A percentile compares a stretch with the other conserved stretches of the same genome.
phyloP scores from a whole-genome alignment of 2,329 filamentous ascomycete genomes.

The Penicillium italicum region DNA sequence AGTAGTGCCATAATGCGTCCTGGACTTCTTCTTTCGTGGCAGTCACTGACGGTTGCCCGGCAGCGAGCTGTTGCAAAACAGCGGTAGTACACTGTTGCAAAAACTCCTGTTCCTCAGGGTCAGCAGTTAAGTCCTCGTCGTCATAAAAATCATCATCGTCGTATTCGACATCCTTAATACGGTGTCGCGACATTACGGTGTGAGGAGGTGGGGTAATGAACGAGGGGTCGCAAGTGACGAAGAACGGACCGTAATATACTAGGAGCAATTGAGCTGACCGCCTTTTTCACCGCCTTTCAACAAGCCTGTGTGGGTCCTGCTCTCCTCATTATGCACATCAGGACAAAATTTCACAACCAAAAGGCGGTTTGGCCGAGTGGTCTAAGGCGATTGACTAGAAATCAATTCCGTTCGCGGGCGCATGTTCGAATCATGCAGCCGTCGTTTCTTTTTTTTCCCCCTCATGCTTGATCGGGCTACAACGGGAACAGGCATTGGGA shows the following conservation, averaged over 20 bases:
- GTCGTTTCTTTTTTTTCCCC: too few relatives aligned
- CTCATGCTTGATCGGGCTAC: too few relatives aligned
- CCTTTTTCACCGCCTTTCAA: background rate
- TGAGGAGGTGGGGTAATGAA: constrained; percentile 4
- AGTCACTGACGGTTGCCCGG: constrained; percentile 55
- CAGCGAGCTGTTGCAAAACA: constrained; percentile 64
- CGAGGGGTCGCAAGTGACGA: background rate
- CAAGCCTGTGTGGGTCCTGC: too few relatives aligned
- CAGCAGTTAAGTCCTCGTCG: constrained; percentile 41
- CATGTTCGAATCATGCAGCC: too few relatives aligned
- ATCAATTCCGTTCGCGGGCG: too few relatives aligned
- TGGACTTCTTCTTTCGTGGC: constrained; percentile 71
- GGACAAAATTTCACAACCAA: too few relatives aligned
- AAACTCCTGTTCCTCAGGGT: constrained; percentile 48
- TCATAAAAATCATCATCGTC: constrained; percentile 42
- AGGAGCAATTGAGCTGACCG: background rate
- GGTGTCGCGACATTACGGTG: constrained; percentile 43
- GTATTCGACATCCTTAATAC: constrained; percentile 44
- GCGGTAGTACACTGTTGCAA: constrained; percentile 65
- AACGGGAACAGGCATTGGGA: too few relatives aligned
- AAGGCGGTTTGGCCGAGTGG: too few relatives aligned
- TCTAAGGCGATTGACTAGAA: too few relatives aligned
- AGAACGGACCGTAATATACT: background rate
- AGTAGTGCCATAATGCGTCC: constrained; percentile 92
- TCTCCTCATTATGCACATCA: too few relatives aligned